Evolutionary conservation across 495 filamentous ascomycete species (phyloP).

Genomic region (Podospora fimiseda): DNA sequence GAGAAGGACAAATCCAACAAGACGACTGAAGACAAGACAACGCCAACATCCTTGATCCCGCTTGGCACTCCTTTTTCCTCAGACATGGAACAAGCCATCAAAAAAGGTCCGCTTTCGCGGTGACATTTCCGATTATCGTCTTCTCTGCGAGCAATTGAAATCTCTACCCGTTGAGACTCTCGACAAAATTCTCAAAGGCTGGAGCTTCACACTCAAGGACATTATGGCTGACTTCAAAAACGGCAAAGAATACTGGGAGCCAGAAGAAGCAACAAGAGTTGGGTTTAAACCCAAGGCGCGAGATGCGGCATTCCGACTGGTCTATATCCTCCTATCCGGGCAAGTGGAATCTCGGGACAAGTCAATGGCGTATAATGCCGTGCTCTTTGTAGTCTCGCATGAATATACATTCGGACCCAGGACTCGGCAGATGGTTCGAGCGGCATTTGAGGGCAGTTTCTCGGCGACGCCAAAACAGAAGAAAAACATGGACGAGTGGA

Average conservation of each 20-base stretch:
- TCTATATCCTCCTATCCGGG: slow-evolving; percentile 19
- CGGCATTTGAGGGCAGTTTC: slow-evolving; percentile 20
- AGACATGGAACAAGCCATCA: slow-evolving; percentile 6
- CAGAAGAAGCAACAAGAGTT: background rate
- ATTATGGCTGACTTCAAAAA: slow-evolving; percentile 18
- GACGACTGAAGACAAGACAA: background rate
- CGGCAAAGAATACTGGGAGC: slow-evolving; percentile 14
- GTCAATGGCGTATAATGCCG: slow-evolving; percentile 16
- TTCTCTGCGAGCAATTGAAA: slow-evolving; percentile 18
- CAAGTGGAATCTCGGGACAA: slow-evolving; percentile 6
- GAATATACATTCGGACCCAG: slow-evolving; percentile 13
- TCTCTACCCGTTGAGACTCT: slow-evolving; percentile 15
- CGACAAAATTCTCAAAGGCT: slow-evolving; percentile 1
- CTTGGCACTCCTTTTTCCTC: background rate
- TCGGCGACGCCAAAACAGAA: slow-evolving; percentile 15
- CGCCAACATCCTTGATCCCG: background rate
- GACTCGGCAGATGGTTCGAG: slow-evolving; percentile 18
- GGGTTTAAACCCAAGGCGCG: slow-evolving; percentile 9
- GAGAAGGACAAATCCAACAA: background rate
- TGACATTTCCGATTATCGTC: slow-evolving; percentile 15
- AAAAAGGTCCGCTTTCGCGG: slow-evolving; percentile 21
- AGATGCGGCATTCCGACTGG: slow-evolving; percentile 21
- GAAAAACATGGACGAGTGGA: slow-evolving; percentile 4
- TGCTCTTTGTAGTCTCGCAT: slow-evolving; percentile 21
- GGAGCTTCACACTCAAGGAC: slow-evolving; percentile 3